Percentiles rank a stretch among this genome's conserved stretches.
Evolutionary conservation across 2,329 filamentous ascomycete species (phyloP).

Genomic region (Ceratocystis eucalypticola): DNA sequence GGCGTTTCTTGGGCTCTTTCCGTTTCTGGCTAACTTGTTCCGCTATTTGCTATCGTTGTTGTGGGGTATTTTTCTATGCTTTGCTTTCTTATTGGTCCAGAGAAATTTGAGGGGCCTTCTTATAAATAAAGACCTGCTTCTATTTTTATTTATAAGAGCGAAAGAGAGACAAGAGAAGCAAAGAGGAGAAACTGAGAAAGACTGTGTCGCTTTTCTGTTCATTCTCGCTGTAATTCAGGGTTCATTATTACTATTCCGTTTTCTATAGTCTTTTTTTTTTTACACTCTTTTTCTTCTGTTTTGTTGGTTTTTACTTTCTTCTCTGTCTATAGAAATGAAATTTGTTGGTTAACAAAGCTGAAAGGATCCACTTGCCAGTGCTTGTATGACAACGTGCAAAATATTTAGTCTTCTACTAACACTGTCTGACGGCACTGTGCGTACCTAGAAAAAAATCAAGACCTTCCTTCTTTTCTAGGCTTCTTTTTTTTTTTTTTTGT

Average conservation of each 20-base stretch:
- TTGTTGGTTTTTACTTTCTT: not conserved
- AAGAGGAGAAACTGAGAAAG: too few relatives aligned
- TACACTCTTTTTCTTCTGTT: not conserved
- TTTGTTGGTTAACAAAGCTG: not conserved
- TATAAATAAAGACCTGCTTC: not conserved
- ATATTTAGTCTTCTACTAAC: not conserved
- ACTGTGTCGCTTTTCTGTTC: not conserved
- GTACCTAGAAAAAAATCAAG: not conserved
- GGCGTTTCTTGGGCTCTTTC: not conserved
- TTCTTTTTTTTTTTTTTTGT: not conserved
- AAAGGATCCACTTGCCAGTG: not conserved
- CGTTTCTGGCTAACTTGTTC: not conserved
- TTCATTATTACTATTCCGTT: not conserved
- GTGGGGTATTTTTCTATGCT: not conserved
- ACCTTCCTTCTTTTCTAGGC: too few relatives aligned
- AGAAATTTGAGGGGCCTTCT: conserved; percentile 11
- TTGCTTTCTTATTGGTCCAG: not conserved
- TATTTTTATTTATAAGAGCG: not conserved
- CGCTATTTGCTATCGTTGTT: not conserved
- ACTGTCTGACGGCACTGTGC: not conserved
- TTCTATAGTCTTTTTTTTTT: not conserved
- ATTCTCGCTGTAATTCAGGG: not conserved
- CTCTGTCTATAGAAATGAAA: not conserved
- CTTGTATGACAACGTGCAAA: not conserved
- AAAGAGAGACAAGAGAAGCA: not conserved